A percentile compares a stretch with the other conserved stretches of the same genome.
Evolutionary conservation across 2,329 filamentous ascomycete genomes (phyloP).

Genomic region (Cladosporium colombiae): DNA sequence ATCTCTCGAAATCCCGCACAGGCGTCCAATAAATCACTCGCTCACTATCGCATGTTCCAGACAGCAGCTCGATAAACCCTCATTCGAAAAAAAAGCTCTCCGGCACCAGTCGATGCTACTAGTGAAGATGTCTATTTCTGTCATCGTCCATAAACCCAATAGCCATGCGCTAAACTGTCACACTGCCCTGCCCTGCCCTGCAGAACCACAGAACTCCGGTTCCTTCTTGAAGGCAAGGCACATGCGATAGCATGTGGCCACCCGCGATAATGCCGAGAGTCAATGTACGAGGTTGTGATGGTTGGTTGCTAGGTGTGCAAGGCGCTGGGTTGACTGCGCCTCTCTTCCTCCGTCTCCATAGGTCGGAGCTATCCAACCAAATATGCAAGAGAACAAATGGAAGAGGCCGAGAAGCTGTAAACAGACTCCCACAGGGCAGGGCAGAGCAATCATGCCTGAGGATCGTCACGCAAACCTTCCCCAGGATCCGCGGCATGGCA

Average conservation of each 20-base stretch:
- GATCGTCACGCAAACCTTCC: background rate
- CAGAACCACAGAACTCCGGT: background rate
- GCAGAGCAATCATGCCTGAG: background rate
- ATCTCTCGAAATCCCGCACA: background rate
- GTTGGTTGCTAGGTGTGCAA: background rate
- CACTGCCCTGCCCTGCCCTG: background rate
- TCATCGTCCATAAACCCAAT: background rate
- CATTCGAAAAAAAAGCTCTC: background rate
- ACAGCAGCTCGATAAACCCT: background rate
- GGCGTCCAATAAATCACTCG: background rate
- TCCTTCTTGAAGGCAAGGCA: background rate
- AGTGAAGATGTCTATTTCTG: background rate
- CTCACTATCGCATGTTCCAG: background rate
- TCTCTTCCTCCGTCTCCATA: background rate
- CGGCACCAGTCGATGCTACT: background rate
- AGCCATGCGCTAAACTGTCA: background rate
- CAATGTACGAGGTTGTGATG: background rate
- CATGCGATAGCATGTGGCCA: background rate
- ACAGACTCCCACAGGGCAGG: background rate
- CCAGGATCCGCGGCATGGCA: constrained; percentile 10
- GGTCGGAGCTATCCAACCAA: background rate
- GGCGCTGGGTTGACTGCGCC: background rate
- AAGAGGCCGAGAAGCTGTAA: background rate
- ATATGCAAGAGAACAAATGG: constrained; percentile 3
- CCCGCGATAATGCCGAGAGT: background rate